These are phyloP conservation scores for Yamadazyma atlantica DNA, from an alignment of 1,139 yeast species.

Conservation along the genomic window DNA sequence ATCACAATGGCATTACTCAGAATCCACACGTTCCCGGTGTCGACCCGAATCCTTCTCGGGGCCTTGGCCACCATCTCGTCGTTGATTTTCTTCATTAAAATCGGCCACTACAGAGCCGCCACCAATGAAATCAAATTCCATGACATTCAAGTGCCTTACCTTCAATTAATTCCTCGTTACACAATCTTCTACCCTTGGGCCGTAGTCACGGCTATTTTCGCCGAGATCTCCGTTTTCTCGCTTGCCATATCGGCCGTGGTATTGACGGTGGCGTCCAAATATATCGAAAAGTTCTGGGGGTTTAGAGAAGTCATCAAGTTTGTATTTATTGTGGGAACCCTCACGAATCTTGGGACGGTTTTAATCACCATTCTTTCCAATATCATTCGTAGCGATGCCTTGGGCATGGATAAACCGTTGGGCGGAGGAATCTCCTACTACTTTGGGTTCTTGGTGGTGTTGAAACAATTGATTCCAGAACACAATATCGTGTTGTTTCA, in stretches of 20 bases:
- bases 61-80: conserved; percentile 23
- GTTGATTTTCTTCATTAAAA: conserved; percentile 28
- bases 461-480: conserved; percentile 88
- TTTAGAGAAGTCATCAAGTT: conserved; percentile 59
- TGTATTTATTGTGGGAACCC: conserved; percentile 53
- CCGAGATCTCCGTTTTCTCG: conserved; percentile 59
- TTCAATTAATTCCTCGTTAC: conserved; percentile 70
- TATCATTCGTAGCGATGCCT: conserved; percentile 35
- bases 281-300: conserved; percentile 59
- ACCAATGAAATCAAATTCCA: conserved; percentile 24
- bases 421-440: conserved; percentile 76
- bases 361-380: conserved; percentile 41
- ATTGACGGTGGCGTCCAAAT: conserved; percentile 51
- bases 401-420: conserved; percentile 47
- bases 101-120: conserved; percentile 35
- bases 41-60: conserved; percentile 30
- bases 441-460: conserved; percentile 77
- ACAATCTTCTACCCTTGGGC: conserved; percentile 75
- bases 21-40: conserved; percentile 21
- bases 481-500: conserved; percentile 71
- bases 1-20: conserved; percentile 14
- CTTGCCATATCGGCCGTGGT: conserved; percentile 50
- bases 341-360: conserved; percentile 58
- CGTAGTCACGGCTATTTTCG: conserved; percentile 65
- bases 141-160: conserved; percentile 53